Evolutionary conservation across 148 eudicot species (phyloP), one percentile per base, ranked within the genome.

Genomic region (Cornus controversa): DNA sequence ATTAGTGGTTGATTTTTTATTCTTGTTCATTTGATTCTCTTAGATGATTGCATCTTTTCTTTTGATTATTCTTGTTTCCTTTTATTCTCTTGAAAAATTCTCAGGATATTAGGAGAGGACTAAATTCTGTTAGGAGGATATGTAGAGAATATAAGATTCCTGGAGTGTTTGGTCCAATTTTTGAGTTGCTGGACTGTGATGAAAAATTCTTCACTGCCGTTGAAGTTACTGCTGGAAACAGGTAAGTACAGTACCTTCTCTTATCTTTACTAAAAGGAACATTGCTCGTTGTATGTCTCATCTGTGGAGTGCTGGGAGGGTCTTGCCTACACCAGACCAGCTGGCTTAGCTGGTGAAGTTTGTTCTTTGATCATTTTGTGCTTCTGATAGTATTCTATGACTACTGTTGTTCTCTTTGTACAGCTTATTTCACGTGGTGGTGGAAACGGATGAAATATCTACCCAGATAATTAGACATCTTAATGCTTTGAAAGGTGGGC

Each of bases 151-250:
- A 81, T 58, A 45, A 57, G 14, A 85, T 96, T 62, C 23, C 2
- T 75, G 99, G 97, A 73, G 98, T 96, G 42, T 87, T 79, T 88
- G 99, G 99, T 72, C 92, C 98, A 45, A 76, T 96, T 68, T 85
- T 93, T 75, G 99, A 96, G 84, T 85, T 96, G 87, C 88, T 96
- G 34, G 96, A 96, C 16, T 96, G 99, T 84, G 99, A 96, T 58
- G 95, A 90, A 60, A 91, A 87, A 75, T 93, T 91, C 83, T 92
- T 96, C 85, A 93, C 99, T 71, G 99, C 98, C 20, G 99, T 96
- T 75, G 99, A 96, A 92, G 99, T 96, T 75, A 96, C 99, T 54
- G 99, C 97, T 91, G 99, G 98, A 81, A 96, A 93, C 85, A 93
- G 99, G 99, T 91, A 67, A 57, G 53, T 50, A 7, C 24, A 58